Evolutionary conservation across 768 basidiomycete genomes (phyloP).

Genomic region (Termitomyces sp.): DNA sequence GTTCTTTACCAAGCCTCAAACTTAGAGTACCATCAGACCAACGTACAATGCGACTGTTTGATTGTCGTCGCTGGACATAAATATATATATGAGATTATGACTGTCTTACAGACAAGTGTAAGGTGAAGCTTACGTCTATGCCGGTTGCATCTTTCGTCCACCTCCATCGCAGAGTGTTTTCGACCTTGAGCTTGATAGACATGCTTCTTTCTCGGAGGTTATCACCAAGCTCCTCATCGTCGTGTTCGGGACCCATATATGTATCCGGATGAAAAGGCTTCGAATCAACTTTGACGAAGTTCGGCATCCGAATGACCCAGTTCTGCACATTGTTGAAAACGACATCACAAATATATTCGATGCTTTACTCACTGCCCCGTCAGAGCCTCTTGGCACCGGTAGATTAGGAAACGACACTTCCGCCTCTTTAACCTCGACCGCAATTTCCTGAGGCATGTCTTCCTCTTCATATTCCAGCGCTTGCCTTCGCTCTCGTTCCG

Average conservation of each 20-base stretch:
- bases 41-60: conserved; percentile 85
- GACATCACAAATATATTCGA: background rate
- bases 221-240: conserved; percentile 61
- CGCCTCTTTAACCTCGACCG: conserved; percentile 58
- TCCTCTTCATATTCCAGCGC: conserved; percentile 82
- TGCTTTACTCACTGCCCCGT: conserved; percentile 66
- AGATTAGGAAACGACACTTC: conserved; percentile 83
- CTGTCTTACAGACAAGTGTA: conserved; percentile 1
- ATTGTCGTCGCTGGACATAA: conserved; percentile 62
- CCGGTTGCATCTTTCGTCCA: conserved; percentile 80
- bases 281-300: conserved; percentile 85
- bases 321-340: conserved; percentile 39
- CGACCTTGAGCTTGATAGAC: conserved; percentile 82
- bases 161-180: conserved; percentile 94
- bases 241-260: conserved; percentile 79
- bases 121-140: conserved; percentile 57
- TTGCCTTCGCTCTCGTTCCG: conserved; percentile 57
- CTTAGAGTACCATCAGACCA: conserved; percentile 97
- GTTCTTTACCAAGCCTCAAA: conserved; percentile 86
- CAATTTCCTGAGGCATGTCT: conserved; percentile 53
- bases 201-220: conserved; percentile 73
- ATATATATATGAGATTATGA: conserved; percentile 1
- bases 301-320: conserved; percentile 93
- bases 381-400: conserved; percentile 72
- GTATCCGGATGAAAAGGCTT: conserved; percentile 87